Evolutionary conservation across 495 filamentous ascomycete genomes (phyloP), one percentile per base, ranked within the genome.

Genomic region (Lentithecium fluviatile): DNA sequence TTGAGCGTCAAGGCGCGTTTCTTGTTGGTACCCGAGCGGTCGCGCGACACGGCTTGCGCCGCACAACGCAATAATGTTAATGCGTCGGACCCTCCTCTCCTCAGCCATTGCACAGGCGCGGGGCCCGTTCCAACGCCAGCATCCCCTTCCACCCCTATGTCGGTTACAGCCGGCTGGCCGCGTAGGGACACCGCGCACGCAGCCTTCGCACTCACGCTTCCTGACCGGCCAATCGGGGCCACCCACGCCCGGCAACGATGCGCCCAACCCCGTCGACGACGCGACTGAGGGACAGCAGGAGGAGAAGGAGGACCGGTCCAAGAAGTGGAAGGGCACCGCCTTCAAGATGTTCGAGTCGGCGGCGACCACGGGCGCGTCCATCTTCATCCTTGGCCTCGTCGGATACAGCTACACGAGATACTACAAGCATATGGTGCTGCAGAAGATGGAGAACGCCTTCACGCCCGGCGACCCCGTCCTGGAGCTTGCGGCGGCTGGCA

Each of bases 371-470:
- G 80, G 90, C 20, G 89, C 90, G n/a, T 94, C 89, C 21, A 86
- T 97, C 45, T 68, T 84, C 2, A 83, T 97, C 17, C 76, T 97
- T 29, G 93, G 88, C 43, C 71, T 85, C 6, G 89, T 91, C 19
- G 93, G 90, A 40, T 98, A 91, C 70, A 80, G 78, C 50, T 96
- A 96, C 73, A 91, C 95, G 45, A 68, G 68, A 56, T 90, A 88
- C 69, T 98, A 98, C 80, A 98, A 98, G 77, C 80, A 87, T 70
- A 71, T 93, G 43, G 88, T 97, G 23, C 75, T 96, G 10, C 73
- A 86, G 56, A 98, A 98, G 74, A 96, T 97, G 76, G 84, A 91
- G 63, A 86, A 91, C 68, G 94, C 94, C n/a, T 97, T 98, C 71
- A 77, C 85, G 32, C 89, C 89, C 8, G 94, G 94, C 5, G 94